Evolutionary conservation across 2,329 filamentous ascomycete genomes (phyloP), one percentile per base, ranked within the genome.

Genomic region (Claviceps fusiformis): DNA sequence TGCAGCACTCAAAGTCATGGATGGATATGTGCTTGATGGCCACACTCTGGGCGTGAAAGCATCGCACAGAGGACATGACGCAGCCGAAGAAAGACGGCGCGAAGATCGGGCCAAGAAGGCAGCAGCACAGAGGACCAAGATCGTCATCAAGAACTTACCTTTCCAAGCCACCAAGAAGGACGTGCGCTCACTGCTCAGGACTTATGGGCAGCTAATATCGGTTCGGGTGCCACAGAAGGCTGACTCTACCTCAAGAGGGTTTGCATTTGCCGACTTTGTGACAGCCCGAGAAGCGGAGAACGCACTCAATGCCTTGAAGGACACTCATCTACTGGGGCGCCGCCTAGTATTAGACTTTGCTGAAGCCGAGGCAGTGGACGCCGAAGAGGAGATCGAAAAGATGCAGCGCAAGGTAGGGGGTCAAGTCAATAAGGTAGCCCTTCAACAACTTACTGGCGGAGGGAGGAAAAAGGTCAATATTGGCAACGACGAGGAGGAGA

Each of bases 81-180:
- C 89, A 19, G 91, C 88, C 2, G 89, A 95, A 67, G 88, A 95
- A 71, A 82, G 87, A 61, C 83, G 86, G 60, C 86, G 85, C 61
- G 86, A 92, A 61, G 90, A 97, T 65, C 82, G 80, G 60, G 83
- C 86, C 52, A 95, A 90, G 77, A 95, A 92, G 70, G 73, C 81
- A 52, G 83, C 87, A 29, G 80, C 80, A 17, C 82, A 84, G 66
- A 81, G 83, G 61, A 96, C 91, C 50, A 97, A 97, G 78, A 86
- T 98, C 66, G 85, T 97, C 71, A 86, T 98, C 75, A 98, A 97
- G 77, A 98, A 98, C 75, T 74, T 98, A 70, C 92, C 93, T 24
- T 98, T 98, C 74, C 89, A 97, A 74, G 86, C 88, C 51, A 86
- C 84, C 54, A 96, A 95, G 75, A 93, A 95, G 70, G 93, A 98